phyloP scores from a whole-genome alignment of 2,329 filamentous ascomycete genomes.

The Akanthomyces muscarius region DNA sequence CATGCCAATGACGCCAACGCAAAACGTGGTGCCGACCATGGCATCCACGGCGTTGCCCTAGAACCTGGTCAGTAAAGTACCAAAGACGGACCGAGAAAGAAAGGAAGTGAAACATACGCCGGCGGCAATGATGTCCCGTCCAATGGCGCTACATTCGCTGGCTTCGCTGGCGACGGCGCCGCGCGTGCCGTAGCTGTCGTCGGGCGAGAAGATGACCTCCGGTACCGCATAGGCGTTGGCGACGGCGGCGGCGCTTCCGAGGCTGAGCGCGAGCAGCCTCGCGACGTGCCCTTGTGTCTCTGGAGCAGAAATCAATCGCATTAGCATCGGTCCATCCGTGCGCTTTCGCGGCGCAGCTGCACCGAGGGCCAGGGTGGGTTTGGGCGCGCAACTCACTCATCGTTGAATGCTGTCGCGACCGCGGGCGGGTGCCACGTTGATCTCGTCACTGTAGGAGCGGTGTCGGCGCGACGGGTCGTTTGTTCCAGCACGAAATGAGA shows the following conservation, averaged over 20 bases:
- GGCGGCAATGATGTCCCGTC: constrained; percentile 54
- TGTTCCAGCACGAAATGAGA: no score
- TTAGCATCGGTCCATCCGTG: not conserved
- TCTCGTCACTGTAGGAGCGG: no score
- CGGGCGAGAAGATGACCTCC: constrained; percentile 24
- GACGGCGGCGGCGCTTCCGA: not conserved
- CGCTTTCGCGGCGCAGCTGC: not conserved
- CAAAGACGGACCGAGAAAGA: not conserved
- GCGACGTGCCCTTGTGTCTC: not conserved
- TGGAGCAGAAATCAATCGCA: not conserved
- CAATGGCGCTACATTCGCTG: constrained; percentile 64
- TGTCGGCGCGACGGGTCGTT: no score
- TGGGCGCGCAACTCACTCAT: no score
- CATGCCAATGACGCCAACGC: constrained; percentile 71
- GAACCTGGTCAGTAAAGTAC: not conserved
- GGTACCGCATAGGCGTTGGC: constrained; percentile 16
- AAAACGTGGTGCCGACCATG: constrained; percentile 68
- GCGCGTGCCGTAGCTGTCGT: constrained; percentile 20
- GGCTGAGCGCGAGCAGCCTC: constrained; percentile 3
- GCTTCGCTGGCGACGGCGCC: constrained; percentile 71
- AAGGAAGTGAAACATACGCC: constrained; percentile 39
- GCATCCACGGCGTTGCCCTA: constrained; percentile 75
- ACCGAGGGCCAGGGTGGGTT: no score
- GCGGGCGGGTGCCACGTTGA: no score
- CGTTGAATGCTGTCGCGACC: no score